These are phyloP conservation scores for Xylaria sp. DNA, from an alignment of 2,329 filamentous ascomycete genomes.

Conservation along the genomic window DNA sequence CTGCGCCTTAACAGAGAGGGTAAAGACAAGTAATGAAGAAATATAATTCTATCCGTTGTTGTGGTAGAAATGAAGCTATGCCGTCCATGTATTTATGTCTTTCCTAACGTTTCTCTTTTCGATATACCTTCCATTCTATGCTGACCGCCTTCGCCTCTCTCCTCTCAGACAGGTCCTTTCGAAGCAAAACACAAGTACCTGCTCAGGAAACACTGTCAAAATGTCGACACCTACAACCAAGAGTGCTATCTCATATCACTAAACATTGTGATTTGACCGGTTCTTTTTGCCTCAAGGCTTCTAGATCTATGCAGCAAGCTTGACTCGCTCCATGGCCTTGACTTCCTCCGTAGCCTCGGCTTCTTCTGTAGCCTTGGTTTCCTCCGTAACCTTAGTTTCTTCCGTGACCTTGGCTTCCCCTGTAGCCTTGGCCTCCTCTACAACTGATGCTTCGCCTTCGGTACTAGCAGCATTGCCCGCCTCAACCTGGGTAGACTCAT, in stretches of 20 bases:
- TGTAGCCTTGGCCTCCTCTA: constrained; percentile 30
- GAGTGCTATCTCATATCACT: constrained; percentile 11
- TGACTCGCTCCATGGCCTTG: no score
- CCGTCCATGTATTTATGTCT: constrained; percentile 13
- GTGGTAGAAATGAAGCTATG: constrained; percentile 7
- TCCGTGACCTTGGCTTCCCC: no score
- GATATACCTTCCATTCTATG: constrained; percentile 34
- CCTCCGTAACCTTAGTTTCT: no score
- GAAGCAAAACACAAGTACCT: neutral
- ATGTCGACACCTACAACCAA: neutral
- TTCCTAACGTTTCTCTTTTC: constrained; percentile 17
- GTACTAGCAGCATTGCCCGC: constrained; percentile 49
- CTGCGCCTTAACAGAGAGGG: neutral
- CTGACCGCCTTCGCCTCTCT: constrained; percentile 6
- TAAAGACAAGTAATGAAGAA: neutral
- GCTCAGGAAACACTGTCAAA: neutral
- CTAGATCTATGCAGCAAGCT: constrained; percentile 25
- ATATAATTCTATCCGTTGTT: neutral
- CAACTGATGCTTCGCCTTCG: constrained; percentile 23
- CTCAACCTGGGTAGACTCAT: constrained; percentile 31
- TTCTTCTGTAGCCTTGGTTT: no score
- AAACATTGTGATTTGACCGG: neutral
- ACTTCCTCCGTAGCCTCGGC: no score
- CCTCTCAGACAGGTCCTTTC: neutral
- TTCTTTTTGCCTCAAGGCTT: neutral